Base-by-base conservation (phyloP, 2,329 filamentous ascomycete genomes). In the Pyrenochaeta sp. region DNA sequence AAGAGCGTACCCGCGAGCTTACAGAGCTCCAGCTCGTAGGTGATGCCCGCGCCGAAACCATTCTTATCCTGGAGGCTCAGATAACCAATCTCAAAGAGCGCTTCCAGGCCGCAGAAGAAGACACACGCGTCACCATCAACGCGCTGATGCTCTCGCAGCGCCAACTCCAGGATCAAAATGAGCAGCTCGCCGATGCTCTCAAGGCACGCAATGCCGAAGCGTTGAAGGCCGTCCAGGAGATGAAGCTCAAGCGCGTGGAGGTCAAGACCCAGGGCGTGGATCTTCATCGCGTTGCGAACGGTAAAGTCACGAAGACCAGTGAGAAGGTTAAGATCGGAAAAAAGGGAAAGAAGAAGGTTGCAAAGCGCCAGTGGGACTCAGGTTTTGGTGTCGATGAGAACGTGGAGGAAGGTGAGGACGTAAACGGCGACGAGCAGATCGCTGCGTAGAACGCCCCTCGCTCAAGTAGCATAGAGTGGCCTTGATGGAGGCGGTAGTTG, bases 21-120 rank as follows among this genome's bases (percentile, higher is more conserved):
- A 68, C 75, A 36, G 74, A 75, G 13, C 74, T 76, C n/a, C 69
- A 66, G 8, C 44, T 75, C 12, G 52, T 78, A 6, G 74, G 74
- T 25, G 72, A 74, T 19, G 67, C 71, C 12, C 74, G 74, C 15
- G 68, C 65, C 1, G 71, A 71, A 28, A 69, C 66, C 49, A 74
- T 81, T 39, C 64, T 65, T 2, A 62, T 59, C 3, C 65, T 80
- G 13, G 64, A 73, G 19, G 61, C 65, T 7, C 67, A 74, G 36
- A 65, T 78, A 32, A 67, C 72, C 8, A 64, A 70, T 15, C 60
- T 79, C 54, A 77, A 77, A 56, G 67, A 71, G 43, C 52, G 68
- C 44, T 72, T 77, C 66, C 63, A 61, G 12, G 55, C 56, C 13
- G 64, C 68, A 8, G 69, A 72, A 28, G 65, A 72, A 45, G 72